These are phyloP conservation scores for Castanea sativa DNA, from an alignment of 306 rosid genomes.

Conservation along the genomic window DNA sequence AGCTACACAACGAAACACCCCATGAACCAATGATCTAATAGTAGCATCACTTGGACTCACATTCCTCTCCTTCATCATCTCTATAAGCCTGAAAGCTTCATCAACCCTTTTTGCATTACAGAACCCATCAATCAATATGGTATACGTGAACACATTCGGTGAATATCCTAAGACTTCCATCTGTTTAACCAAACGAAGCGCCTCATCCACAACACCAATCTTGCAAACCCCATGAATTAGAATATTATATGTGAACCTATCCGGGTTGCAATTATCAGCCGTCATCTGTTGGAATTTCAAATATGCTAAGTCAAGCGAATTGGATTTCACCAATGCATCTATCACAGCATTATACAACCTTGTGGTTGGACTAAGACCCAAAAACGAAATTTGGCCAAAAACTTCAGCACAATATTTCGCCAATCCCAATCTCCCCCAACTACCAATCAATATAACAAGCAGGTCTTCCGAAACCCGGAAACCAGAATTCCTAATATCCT, in stretches of 20 bases:
- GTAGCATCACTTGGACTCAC: conserved; percentile 71
- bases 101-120: conserved; percentile 68
- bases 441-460: conserved; percentile 58
- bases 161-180: conserved; percentile 62
- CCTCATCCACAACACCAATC: conserved; percentile 81
- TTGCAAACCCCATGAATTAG: conserved; percentile 83
- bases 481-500: conserved; percentile 50
- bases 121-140: conserved; percentile 76
- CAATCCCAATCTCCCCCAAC: conserved; percentile 92
- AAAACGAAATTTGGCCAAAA: conserved; percentile 62
- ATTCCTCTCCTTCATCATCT: conserved; percentile 66
- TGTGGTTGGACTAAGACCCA: conserved; percentile 61
- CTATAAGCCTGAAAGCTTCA: conserved; percentile 60
- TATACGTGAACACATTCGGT: conserved; percentile 79
- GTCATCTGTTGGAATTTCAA: conserved; percentile 80
- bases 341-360: conserved; percentile 84
- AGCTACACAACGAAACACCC: conserved; percentile 57
- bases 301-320: conserved; percentile 81
- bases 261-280: conserved; percentile 58
- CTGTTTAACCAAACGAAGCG: conserved; percentile 66
- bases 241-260: conserved; percentile 76
- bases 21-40: conserved; percentile 74
- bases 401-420: conserved; percentile 65
- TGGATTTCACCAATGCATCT: conserved; percentile 75
- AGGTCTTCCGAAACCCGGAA: conserved; percentile 50